phyloP scores from a whole-genome alignment of 352 stramenopile genomes.

The Phytophthora litchii region DNA sequence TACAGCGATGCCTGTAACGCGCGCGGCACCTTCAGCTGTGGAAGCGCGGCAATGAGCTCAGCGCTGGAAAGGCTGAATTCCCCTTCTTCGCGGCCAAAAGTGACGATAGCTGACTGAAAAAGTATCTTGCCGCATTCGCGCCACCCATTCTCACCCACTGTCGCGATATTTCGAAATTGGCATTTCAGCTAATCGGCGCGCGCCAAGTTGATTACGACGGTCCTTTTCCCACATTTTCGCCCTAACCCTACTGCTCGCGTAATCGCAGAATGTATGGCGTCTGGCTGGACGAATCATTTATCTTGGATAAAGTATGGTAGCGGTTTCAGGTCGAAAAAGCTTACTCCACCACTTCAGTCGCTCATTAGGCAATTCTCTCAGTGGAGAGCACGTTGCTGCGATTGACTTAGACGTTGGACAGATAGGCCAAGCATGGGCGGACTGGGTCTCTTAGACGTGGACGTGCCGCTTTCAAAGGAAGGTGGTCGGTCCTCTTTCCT shows the following conservation, averaged over 20 bases:
- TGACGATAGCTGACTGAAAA: neutral
- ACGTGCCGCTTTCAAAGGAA: constrained; percentile 34
- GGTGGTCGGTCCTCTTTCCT: constrained; percentile 51
- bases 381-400: constrained; percentile 8
- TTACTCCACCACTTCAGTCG: constrained; percentile 20
- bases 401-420: constrained; percentile 9
- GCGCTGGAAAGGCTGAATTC: no score
- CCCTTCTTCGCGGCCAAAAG: no score
- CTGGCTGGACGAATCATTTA: neutral
- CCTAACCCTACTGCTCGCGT: constrained; percentile 21
- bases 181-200: constrained; percentile 10
- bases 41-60: no score
- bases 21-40: no score
- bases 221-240: neutral
- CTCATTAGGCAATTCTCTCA: constrained; percentile 30
- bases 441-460: constrained; percentile 17
- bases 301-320: constrained; percentile 19
- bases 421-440: constrained; percentile 16
- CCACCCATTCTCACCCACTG: constrained; percentile 12
- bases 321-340: constrained; percentile 9
- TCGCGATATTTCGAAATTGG: constrained; percentile 7
- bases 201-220: constrained; percentile 14
- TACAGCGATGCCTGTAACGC: no score
- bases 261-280: constrained; percentile 12
- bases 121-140: constrained; percentile 6